These are phyloP conservation scores for Aurifilum marmelostoma DNA, from an alignment of 2,329 filamentous ascomycete species.

Conservation along the genomic window DNA sequence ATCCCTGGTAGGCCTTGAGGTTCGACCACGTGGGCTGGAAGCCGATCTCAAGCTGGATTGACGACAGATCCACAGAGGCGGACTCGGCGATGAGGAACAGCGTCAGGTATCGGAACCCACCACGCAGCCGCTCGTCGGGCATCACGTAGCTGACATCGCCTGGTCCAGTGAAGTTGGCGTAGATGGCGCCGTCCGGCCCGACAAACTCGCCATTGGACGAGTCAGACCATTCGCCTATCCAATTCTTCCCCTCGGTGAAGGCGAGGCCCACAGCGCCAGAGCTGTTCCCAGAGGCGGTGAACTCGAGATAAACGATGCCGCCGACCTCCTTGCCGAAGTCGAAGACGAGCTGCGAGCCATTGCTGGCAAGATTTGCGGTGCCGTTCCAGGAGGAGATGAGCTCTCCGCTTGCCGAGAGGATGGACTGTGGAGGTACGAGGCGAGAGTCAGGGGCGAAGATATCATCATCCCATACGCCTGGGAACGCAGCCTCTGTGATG, in stretches of 20 bases:
- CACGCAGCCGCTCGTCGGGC: constrained; percentile 48
- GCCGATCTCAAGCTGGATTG: constrained; percentile 39
- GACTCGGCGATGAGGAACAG: constrained; percentile 40
- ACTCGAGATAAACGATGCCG: constrained; percentile 57
- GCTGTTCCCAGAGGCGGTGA: constrained; percentile 43
- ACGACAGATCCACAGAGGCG: constrained; percentile 38
- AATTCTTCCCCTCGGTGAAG: constrained; percentile 52
- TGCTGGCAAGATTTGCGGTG: constrained; percentile 37
- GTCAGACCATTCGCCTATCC: constrained; percentile 51
- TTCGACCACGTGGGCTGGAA: constrained; percentile 50
- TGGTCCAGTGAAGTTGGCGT: constrained; percentile 42
- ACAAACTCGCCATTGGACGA: constrained; percentile 49
- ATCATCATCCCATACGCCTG: constrained; percentile 60
- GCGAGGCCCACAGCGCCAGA: constrained; percentile 47
- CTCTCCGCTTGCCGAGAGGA: constrained; percentile 42
- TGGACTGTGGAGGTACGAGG: constrained; percentile 49
- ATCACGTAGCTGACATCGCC: constrained; percentile 43
- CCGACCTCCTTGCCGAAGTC: constrained; percentile 64
- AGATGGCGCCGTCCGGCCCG: constrained; percentile 52
- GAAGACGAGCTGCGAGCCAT: constrained; percentile 58
- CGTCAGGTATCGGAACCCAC: constrained; percentile 58
- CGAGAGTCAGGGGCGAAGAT: constrained; percentile 59
- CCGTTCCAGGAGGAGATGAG: constrained; percentile 38
- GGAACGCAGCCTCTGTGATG: constrained; percentile 53
- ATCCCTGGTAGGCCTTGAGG: constrained; percentile 56